These are phyloP conservation scores for Haberlea rhodopensis DNA, from an alignment of 257 asterid species.

Conservation along the genomic window DNA sequence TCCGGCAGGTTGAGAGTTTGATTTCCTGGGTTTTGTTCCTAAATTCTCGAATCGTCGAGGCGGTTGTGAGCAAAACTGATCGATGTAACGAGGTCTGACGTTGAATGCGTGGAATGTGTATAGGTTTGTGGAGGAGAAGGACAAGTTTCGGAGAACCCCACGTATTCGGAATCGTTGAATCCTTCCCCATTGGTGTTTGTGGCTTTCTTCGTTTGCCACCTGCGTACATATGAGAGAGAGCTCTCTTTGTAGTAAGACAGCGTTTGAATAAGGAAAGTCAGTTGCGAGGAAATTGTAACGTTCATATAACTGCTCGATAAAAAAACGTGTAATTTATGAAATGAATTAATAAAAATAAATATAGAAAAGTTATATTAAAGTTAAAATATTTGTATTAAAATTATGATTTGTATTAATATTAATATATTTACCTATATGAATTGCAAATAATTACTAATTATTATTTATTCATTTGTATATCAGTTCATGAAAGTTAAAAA, in stretches of 20 bases:
- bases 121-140: slow-evolving; percentile 39
- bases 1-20: slow-evolving; percentile 9
- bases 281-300: neutral
- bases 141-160: slow-evolving; percentile 47
- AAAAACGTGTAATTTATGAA: no score
- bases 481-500: no score
- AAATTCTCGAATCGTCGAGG: slow-evolving; percentile 16
- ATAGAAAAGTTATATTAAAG: no score
- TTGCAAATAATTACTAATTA: no score
- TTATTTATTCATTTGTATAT: no score
- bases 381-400: no score
- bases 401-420: no score
- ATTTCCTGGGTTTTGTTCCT: slow-evolving; percentile 28
- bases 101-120: slow-evolving; percentile 38
- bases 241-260: neutral
- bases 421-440: no score
- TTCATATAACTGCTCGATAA: neutral
- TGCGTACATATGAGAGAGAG: neutral
- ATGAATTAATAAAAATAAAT: no score
- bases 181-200: slow-evolving; percentile 46
- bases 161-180: slow-evolving; percentile 62
- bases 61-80: slow-evolving; percentile 28
- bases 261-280: neutral
- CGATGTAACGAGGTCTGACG: slow-evolving; percentile 32
- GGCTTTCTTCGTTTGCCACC: slow-evolving; percentile 1